phyloP scores from a whole-genome alignment of 441 rosid genomes.

The Breynia disticha region DNA sequence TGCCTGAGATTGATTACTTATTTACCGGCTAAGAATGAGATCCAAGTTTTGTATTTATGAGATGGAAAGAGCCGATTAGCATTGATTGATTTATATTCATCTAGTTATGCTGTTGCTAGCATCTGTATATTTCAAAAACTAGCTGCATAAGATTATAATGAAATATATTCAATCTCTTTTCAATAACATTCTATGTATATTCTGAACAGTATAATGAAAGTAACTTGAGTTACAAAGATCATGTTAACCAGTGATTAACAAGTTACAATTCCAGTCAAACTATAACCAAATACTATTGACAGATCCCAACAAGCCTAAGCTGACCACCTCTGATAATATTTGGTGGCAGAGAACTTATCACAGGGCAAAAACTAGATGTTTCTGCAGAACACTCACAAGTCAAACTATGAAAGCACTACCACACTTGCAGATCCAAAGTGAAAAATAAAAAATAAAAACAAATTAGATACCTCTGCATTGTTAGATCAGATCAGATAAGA shows the following conservation, averaged over 20 bases:
- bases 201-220: too few relatives aligned
- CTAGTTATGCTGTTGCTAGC: conserved; percentile 1
- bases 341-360: too few relatives aligned
- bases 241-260: conserved; percentile 26
- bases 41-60: too few relatives aligned
- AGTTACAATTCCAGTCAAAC: conserved; percentile 15
- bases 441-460: too few relatives aligned
- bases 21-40: too few relatives aligned
- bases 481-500: conserved; percentile 41
- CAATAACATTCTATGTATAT: too few relatives aligned
- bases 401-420: too few relatives aligned
- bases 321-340: conserved; percentile 5
- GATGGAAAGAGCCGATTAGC: not conserved
- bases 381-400: too few relatives aligned
- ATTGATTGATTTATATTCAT: not conserved
- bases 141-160: conserved; percentile 5
- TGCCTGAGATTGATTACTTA: not conserved
- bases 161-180: too few relatives aligned
- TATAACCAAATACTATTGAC: conserved; percentile 13
- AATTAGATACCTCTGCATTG: not conserved
- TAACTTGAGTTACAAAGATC: conserved; percentile 7
- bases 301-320: conserved; percentile 24
- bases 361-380: too few relatives aligned
- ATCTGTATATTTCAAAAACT: conserved; percentile 4
- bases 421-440: too few relatives aligned